Conservation (phyloP, 1,284 basidiomycete species). For the Boletellus deceptivus region DNA sequence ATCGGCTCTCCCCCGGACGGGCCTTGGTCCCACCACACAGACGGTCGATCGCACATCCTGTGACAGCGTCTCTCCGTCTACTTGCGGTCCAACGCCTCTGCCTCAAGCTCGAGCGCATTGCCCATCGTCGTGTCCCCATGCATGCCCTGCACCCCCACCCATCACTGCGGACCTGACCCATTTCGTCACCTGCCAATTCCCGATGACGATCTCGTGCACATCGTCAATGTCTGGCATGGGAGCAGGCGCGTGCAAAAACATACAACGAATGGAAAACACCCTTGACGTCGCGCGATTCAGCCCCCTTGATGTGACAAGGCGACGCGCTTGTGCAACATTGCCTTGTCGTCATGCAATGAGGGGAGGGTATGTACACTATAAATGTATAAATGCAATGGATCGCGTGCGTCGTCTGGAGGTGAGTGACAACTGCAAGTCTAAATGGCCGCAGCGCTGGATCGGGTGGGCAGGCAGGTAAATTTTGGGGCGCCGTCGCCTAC, state of each 20-base stretch:
- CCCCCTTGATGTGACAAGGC: conserved; percentile 13
- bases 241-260: conserved; percentile 11
- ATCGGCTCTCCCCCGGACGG: not conserved
- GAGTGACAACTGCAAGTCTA: conserved; percentile 3
- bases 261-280: conserved; percentile 6
- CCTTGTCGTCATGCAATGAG: conserved; percentile 25
- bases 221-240: conserved; percentile 11
- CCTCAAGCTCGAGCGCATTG: conserved; percentile 22
- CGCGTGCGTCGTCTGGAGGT: conserved; percentile 18
- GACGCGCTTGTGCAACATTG: conserved; percentile 3
- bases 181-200: conserved; percentile 23
- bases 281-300: conserved; percentile 16
- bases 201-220: conserved; percentile 20
- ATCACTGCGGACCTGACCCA: conserved; percentile 26
- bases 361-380: conserved; percentile 27
- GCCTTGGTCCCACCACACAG: not conserved
- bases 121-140: conserved; percentile 7
- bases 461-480: not conserved
- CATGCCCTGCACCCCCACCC: conserved; percentile 12
- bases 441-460: no score
- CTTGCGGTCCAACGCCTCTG: conserved; percentile 27
- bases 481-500: conserved; percentile 9
- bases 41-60: conserved; percentile 1
- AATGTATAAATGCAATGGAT: conserved; percentile 17
- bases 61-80: conserved; percentile 21